Evolutionary conservation across 257 asterid species (phyloP).

Genomic region (Parsonsia alboflavescens): DNA sequence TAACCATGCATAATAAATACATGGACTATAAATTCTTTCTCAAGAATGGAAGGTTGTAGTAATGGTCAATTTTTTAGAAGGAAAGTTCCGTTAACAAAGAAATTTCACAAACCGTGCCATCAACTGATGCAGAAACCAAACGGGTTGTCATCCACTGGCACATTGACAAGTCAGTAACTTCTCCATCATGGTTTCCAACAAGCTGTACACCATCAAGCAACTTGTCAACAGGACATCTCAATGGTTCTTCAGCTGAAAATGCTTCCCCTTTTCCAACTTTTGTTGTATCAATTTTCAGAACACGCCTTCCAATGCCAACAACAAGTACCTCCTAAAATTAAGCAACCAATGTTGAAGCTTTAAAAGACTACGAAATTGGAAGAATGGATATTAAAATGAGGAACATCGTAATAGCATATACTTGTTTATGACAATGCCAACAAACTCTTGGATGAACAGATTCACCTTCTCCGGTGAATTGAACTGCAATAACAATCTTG

Average conservation of each 20-base stretch:
- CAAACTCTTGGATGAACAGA: slow-evolving; percentile 93
- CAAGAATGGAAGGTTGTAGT: background rate
- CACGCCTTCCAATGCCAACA: slow-evolving; percentile 73
- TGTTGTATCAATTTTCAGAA: slow-evolving; percentile 81
- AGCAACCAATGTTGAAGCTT: slow-evolving; percentile 8
- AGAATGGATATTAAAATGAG: background rate
- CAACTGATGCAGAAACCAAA: slow-evolving; percentile 89
- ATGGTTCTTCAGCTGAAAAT: slow-evolving; percentile 85
- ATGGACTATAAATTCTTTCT: background rate
- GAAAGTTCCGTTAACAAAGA: background rate
- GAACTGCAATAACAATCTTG: slow-evolving; percentile 66
- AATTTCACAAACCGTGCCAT: slow-evolving; percentile 75
- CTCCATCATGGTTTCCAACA: slow-evolving; percentile 96
- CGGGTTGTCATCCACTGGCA: slow-evolving; percentile 99
- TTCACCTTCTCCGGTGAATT: slow-evolving; percentile 78
- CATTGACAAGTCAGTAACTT: slow-evolving; percentile 94
- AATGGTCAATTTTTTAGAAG: background rate
- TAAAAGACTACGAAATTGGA: slow-evolving; percentile 4
- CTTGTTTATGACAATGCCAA: slow-evolving; percentile 99
- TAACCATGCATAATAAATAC: background rate
- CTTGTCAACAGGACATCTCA: slow-evolving; percentile 66
- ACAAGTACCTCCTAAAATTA: slow-evolving; percentile 80
- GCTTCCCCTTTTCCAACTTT: slow-evolving; percentile 83
- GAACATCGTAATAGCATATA: slow-evolving; percentile 22
- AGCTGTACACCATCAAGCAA: slow-evolving; percentile 85